phyloP scores from a whole-genome alignment of 192 early-diverging fungal species.

The Backusella circina region DNA sequence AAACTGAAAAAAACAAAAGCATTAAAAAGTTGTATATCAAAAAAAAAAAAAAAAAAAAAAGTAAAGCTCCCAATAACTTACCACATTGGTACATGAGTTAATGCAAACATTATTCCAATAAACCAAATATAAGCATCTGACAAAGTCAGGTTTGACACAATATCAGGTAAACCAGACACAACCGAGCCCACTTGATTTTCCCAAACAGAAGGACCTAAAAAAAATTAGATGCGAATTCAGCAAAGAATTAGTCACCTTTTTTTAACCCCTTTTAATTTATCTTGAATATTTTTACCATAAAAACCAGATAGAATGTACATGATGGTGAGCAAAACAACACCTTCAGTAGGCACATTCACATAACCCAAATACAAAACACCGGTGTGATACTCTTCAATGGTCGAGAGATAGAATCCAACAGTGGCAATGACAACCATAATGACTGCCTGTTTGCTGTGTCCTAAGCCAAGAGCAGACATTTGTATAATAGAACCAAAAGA shows the following conservation, averaged over 20 bases:
- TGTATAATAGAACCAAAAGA: slow-evolving; percentile 28
- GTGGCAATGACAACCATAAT: slow-evolving; percentile 25
- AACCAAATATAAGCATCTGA: slow-evolving; percentile 16
- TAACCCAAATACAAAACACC: slow-evolving; percentile 79
- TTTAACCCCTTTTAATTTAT: background rate
- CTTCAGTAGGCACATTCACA: slow-evolving; percentile 87
- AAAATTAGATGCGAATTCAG: background rate
- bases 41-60: background rate
- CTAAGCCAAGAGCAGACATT: slow-evolving; percentile 17
- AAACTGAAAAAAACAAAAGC: slow-evolving; percentile 17
- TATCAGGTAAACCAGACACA: background rate
- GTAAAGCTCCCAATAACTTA: slow-evolving; percentile 5
- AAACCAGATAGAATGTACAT: slow-evolving; percentile 62
- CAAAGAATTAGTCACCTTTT: background rate
- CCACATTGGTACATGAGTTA: slow-evolving; percentile 35
- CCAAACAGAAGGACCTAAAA: background rate
- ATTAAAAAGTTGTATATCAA: no score
- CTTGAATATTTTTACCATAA: slow-evolving; percentile 30
- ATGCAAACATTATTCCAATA: slow-evolving; percentile 23
- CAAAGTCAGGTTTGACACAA: background rate
- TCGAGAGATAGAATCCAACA: slow-evolving; percentile 75
- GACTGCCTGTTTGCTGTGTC: slow-evolving; percentile 15
- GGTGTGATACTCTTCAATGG: slow-evolving; percentile 93
- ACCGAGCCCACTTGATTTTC: background rate
- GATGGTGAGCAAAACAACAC: slow-evolving; percentile 62